phyloP scores from a whole-genome alignment of 257 asterid species.

The Henckelia pumila region DNA sequence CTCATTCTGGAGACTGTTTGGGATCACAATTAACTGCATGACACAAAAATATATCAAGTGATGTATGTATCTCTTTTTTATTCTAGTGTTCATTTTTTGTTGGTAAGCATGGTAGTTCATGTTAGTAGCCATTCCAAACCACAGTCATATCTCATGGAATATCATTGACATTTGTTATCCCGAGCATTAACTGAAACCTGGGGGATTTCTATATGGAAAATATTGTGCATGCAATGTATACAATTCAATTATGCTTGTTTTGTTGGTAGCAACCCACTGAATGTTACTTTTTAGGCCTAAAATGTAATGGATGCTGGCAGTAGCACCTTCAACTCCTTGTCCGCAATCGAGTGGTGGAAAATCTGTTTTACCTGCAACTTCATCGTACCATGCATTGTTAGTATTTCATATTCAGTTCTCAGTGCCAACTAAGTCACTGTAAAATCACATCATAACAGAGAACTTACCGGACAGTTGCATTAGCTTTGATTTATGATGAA shows the following conservation, averaged over 20 bases:
- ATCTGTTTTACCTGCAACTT: too few species aligned
- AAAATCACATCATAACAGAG: too few species aligned
- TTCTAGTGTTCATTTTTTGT: conserved; percentile 14
- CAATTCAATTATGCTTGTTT: background rate
- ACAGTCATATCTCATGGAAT: background rate
- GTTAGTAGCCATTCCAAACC: background rate
- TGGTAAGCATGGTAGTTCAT: background rate
- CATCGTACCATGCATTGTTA: too few species aligned
- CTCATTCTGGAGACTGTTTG: conserved; percentile 19
- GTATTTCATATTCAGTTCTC: too few species aligned
- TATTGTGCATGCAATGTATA: background rate
- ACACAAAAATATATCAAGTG: conserved; percentile 10
- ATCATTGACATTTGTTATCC: background rate
- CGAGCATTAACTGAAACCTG: too few species aligned
- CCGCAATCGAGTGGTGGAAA: too few species aligned
- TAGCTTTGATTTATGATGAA: too few species aligned
- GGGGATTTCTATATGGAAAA: background rate
- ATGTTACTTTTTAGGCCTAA: background rate
- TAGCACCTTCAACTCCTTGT: too few species aligned
- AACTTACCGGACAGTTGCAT: too few species aligned
- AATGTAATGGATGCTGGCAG: background rate
- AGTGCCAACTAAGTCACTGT: too few species aligned
- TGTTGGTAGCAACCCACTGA: background rate
- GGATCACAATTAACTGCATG: conserved; percentile 30
- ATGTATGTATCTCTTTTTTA: conserved; percentile 10